phyloP scores from a whole-genome alignment of 2,329 filamentous ascomycete species.

The Colletotrichum destructivum region DNA sequence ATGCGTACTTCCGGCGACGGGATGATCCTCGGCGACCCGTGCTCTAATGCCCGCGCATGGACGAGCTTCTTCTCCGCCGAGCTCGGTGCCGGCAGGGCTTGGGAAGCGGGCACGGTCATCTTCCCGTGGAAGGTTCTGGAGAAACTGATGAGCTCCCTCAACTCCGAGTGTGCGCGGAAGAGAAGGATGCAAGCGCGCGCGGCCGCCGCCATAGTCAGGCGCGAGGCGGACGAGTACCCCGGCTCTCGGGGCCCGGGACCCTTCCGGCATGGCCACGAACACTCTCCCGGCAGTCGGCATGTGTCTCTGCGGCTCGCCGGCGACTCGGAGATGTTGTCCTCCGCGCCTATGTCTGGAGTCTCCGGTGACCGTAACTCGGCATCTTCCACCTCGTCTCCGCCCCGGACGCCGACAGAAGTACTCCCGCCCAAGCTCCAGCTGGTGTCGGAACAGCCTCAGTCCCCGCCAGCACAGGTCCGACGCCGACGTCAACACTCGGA shows the following conservation, averaged over 20 bases:
- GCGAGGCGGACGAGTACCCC: slow-evolving; percentile 23
- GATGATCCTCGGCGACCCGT: slow-evolving; percentile 35
- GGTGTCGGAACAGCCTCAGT: slow-evolving; percentile 17
- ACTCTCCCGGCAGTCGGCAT: not conserved
- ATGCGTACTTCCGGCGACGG: slow-evolving; percentile 32
- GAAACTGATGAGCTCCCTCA: slow-evolving; percentile 38
- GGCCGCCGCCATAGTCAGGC: not conserved
- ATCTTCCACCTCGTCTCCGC: slow-evolving; percentile 20
- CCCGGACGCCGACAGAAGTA: slow-evolving; percentile 27
- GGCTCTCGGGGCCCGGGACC: not conserved
- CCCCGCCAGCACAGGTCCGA: slow-evolving; percentile 14
- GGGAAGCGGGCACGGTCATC: slow-evolving; percentile 35
- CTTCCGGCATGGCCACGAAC: slow-evolving; percentile 6
- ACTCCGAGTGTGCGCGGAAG: slow-evolving; percentile 27
- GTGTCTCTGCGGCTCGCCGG: slow-evolving; percentile 19
- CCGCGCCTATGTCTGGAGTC: not conserved
- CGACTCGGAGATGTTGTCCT: not conserved
- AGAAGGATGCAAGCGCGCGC: slow-evolving; percentile 22
- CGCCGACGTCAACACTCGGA: slow-evolving; percentile 35
- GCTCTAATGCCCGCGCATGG: slow-evolving; percentile 38
- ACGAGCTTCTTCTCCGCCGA: slow-evolving; percentile 37
- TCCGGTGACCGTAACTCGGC: slow-evolving; percentile 18
- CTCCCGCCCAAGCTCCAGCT: slow-evolving; percentile 31
- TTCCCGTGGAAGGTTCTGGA: slow-evolving; percentile 36
- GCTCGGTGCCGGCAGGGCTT: slow-evolving; percentile 29